Evolutionary conservation across 2,329 filamentous ascomycete genomes (phyloP).

Genomic region (Dothideomycetes sp.): DNA sequence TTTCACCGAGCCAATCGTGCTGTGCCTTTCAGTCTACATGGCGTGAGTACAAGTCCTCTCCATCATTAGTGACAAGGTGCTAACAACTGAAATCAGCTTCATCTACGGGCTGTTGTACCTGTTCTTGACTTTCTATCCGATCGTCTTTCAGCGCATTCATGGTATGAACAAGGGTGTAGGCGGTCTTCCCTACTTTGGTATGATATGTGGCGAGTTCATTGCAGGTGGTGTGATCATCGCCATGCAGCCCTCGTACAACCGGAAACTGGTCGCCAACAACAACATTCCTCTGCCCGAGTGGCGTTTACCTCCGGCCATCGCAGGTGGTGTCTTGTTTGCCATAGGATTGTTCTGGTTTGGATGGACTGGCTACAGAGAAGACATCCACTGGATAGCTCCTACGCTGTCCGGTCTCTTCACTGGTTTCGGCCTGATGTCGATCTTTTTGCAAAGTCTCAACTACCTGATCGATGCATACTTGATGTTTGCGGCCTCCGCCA

Average conservation of each 20-base stretch:
- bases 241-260: slow-evolving; percentile 17
- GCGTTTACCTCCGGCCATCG: slow-evolving; percentile 43
- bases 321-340: slow-evolving; percentile 32
- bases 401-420: slow-evolving; percentile 39
- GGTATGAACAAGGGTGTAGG: slow-evolving; percentile 57
- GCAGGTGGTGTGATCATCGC: slow-evolving; percentile 17
- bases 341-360: slow-evolving; percentile 25
- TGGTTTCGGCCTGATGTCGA: slow-evolving; percentile 46
- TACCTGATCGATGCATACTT: slow-evolving; percentile 50
- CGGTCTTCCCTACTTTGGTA: slow-evolving; percentile 75
- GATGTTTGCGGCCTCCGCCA: slow-evolving; percentile 44
- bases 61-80: slow-evolving; percentile 24
- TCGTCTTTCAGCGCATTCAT: slow-evolving; percentile 66
- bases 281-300: slow-evolving; percentile 46
- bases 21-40: slow-evolving; percentile 37
- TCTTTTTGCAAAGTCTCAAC: slow-evolving; percentile 48
- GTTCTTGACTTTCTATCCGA: slow-evolving; percentile 74
- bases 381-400: slow-evolving; percentile 27
- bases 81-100: slow-evolving; percentile 13
- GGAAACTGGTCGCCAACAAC: slow-evolving; percentile 30
- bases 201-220: slow-evolving; percentile 29
- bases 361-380: slow-evolving; percentile 21
- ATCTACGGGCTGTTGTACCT: slow-evolving; percentile 58
- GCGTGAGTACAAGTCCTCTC: too few species aligned
- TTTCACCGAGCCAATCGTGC: slow-evolving; percentile 38